These are phyloP conservation scores for Dichotomocladium elegans DNA, from an alignment of 371 early-diverging fungal species.

Conservation along the genomic window DNA sequence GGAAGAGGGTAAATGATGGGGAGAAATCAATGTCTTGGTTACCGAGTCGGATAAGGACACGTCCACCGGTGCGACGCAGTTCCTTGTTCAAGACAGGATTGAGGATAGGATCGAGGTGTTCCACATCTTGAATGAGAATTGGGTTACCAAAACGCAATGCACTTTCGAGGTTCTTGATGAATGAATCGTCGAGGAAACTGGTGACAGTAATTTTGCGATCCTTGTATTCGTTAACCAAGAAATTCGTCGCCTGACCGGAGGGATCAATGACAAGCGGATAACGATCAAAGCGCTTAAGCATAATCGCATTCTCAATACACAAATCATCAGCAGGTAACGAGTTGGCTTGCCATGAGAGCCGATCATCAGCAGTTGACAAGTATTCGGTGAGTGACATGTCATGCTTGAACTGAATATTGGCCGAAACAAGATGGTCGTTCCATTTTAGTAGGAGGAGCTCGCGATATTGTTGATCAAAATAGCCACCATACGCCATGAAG, in stretches of 20 bases:
- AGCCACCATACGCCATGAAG: constrained; percentile 94
- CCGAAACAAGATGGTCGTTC: constrained; percentile 70
- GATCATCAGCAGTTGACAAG: constrained; percentile 90
- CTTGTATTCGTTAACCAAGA: constrained; percentile 84
- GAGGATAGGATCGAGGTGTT: constrained; percentile 95
- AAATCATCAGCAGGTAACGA: constrained; percentile 89
- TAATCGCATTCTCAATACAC: constrained; percentile 96
- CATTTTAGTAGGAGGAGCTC: constrained; percentile 76
- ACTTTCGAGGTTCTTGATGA: constrained; percentile 95
- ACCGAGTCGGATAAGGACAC: constrained; percentile 93
- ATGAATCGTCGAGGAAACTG: constrained; percentile 95
- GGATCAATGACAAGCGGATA: constrained; percentile 98
- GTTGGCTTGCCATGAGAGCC: constrained; percentile 86
- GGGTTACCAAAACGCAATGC: constrained; percentile 98
- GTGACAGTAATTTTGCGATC: constrained; percentile 90
- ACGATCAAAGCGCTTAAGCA: constrained; percentile 91
- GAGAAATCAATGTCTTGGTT: constrained; percentile 98
- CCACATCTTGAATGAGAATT: constrained; percentile 95
- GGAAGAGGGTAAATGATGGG: constrained; percentile 91
- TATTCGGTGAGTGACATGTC: constrained; percentile 90
- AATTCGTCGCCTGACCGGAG: constrained; percentile 89
- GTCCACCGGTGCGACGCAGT: constrained; percentile 93
- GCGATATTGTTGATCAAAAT: constrained; percentile 96
- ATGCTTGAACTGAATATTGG: constrained; percentile 76
- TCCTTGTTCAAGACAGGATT: constrained; percentile 97